Base-by-base conservation (phyloP, 768 basidiomycete genomes). In the Russula foetens region DNA sequence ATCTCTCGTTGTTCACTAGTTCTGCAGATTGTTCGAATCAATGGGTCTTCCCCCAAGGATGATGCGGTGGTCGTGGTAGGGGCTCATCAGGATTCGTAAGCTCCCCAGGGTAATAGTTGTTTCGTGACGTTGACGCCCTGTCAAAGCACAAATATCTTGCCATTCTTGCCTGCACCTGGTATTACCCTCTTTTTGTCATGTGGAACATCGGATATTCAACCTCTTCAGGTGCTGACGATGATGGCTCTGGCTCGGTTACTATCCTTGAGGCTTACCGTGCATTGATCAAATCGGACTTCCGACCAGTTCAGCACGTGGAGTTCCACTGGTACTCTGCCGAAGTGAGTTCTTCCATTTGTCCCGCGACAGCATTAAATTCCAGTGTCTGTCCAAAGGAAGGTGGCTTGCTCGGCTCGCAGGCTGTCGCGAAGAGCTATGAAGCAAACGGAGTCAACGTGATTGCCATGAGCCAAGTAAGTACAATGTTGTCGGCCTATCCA, bases 251-350 rank as follows among this genome's bases (percentile, higher is more conserved):
- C 63, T 80, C 78, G n/a, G 84, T 89, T 56, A 85, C 84, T n/a
- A 87, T 90, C 64, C 72, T 90, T 43, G 90, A 90, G 73, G 78
- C 86, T 19, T 90, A 88, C 69, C 81, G 88, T 39, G 85, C 81
- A 14, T 75, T 91, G 59, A 76, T 91, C 64, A 78, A 80, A 28
- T 79, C 85, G 39, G 81, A 84, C 68, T 91, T 86, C 77, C 79
- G 71, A 44, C 89, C 89, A 53, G 73, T 76, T 60, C 80, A 81
- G 46, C 75, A 83, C 6, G 77, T 91, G 35, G 87, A 92, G 69
- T 91, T 91, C 71, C 87, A 90, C 65, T 90, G 88, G 90, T 92
- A 90, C 69, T 85, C 88, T 53, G 88, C 84, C 45, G 88, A 90
- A 76, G 88, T 83, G 71, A 51, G 70, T 67, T 33, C n/a, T 53